Conservation (phyloP, 2,329 filamentous ascomycete species). For the Aureobasidium musti region DNA sequence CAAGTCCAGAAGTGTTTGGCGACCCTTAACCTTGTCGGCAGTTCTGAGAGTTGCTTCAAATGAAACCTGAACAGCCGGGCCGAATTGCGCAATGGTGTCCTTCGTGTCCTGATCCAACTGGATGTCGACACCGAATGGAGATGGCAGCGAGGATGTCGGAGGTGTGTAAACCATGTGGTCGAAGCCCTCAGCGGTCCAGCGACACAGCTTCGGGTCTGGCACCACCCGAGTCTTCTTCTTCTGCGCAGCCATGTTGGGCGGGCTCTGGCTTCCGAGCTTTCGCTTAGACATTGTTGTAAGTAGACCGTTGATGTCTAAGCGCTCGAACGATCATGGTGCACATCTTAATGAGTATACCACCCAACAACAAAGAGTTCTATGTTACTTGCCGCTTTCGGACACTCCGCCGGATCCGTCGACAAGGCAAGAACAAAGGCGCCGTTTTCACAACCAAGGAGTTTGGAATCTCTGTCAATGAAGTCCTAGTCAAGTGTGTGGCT, state of each 20-base stretch:
- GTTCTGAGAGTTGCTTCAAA: not conserved
- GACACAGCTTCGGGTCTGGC: not conserved
- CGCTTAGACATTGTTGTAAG: not conserved
- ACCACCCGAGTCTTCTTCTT: not conserved
- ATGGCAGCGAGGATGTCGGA: not conserved
- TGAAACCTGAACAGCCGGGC: not conserved
- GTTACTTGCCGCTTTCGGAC: conserved; percentile 6
- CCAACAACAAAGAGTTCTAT: not conserved
- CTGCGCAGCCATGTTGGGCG: not conserved
- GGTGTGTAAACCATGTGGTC: conserved; percentile 3
- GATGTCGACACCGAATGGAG: not conserved
- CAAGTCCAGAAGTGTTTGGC: not conserved
- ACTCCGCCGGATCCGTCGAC: conserved; percentile 7
- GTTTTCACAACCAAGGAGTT: not conserved
- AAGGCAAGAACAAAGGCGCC: not conserved
- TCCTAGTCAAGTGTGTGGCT: not conserved
- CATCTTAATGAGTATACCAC: not conserved
- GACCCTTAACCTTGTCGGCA: not conserved
- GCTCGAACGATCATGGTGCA: not conserved
- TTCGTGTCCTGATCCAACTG: not conserved
- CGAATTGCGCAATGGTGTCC: not conserved
- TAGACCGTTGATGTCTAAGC: not conserved
- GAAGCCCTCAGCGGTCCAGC: not conserved
- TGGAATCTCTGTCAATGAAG: not conserved
- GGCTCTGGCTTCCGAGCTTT: not conserved